Evolutionary conservation across 805 yeast genomes (phyloP).

Genomic region (Blastobotrys muscicola): DNA sequence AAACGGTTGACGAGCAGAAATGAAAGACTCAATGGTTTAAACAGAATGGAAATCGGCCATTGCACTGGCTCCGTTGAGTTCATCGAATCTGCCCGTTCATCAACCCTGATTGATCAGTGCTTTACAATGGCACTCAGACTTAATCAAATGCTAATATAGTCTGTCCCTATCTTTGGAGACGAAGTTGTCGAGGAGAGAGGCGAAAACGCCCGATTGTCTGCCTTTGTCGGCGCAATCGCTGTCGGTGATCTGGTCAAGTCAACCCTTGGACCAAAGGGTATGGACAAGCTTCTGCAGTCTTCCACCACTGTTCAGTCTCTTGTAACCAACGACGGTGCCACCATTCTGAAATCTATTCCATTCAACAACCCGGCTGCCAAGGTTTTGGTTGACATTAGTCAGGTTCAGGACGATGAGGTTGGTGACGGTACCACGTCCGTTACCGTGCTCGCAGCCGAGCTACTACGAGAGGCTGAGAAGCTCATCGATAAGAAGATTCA

Average conservation of each 20-base stretch:
- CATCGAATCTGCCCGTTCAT: too few relatives aligned
- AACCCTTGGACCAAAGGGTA: constrained; percentile 96
- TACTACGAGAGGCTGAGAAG: constrained; percentile 89
- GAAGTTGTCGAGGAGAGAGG: constrained; percentile 97
- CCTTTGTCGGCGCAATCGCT: constrained; percentile 98
- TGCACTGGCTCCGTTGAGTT: too few relatives aligned
- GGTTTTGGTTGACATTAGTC: constrained; percentile 85
- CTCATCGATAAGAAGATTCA: constrained; percentile 88
- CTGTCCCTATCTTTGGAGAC: constrained; percentile 92
- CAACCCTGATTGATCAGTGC: too few relatives aligned
- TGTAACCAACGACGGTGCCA: constrained; percentile 97
- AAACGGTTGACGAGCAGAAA: too few relatives aligned
- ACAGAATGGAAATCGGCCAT: too few relatives aligned
- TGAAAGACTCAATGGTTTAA: too few relatives aligned
- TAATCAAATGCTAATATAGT: constrained; percentile 27
- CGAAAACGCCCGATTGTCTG: constrained; percentile 88
- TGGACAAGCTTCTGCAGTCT: constrained; percentile 91
- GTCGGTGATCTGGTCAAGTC: constrained; percentile 95
- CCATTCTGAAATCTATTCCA: constrained; percentile 87
- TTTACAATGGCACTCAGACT: neutral
- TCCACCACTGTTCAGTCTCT: constrained; percentile 68
- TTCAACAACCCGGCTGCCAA: constrained; percentile 97
- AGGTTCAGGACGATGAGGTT: constrained; percentile 96
- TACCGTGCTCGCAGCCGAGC: constrained; percentile 87
- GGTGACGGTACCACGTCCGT: constrained; percentile 99